Base-by-base conservation (phyloP, 2,329 filamentous ascomycete genomes). In the Rhinocladiella similis region DNA sequence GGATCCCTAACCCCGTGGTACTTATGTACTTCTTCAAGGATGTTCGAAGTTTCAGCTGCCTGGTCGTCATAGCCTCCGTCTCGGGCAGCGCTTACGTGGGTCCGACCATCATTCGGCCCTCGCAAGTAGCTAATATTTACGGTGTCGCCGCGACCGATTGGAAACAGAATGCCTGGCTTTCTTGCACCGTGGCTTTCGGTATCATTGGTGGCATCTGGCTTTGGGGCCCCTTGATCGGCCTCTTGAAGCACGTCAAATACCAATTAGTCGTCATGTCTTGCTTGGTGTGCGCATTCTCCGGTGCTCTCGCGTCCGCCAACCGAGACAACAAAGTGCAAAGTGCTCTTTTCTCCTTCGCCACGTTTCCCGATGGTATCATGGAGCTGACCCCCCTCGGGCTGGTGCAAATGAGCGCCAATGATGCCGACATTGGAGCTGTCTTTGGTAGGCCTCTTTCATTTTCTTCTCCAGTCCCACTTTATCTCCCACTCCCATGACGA, bases 171-270 rank as follows among this genome's bases (percentile, higher is more conserved):
- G 46, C 46, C 19, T 27, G 46, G 46, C 14, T 48, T 25, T 25
- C 22, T 25, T 25, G 22, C 22, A 67, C 67, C 13, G 63, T 68
- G 13, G 67, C 64, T 10, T 69, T 69, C 33, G 69, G 69, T 33
- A 59, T 68, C 25, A 64, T 68, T 45, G 63, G 66, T 16, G 70
- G 69, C 35, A 70, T 72, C 43, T 53, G 64, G 36, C 54, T 68
- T 42, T 58, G 67, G 27, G 67, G 67, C 38, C 53, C 64, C 25
- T 46, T 67, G 2, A 65, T 66, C 65, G 39, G 62, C 62, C 54
- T 67, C 58, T 47, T 70, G 63, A 64, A 63, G 27, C 63, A 57
- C 41, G 57, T 65, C 47, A 53, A 62, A 14, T 61, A 27, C 14
- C 63, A 65, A 47, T 54, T 65, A 43, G 25, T 67, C 1, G 60